Evolutionary conservation across 2,329 filamentous ascomycete species (phyloP).

Genomic region (Hypoxylon sp.): DNA sequence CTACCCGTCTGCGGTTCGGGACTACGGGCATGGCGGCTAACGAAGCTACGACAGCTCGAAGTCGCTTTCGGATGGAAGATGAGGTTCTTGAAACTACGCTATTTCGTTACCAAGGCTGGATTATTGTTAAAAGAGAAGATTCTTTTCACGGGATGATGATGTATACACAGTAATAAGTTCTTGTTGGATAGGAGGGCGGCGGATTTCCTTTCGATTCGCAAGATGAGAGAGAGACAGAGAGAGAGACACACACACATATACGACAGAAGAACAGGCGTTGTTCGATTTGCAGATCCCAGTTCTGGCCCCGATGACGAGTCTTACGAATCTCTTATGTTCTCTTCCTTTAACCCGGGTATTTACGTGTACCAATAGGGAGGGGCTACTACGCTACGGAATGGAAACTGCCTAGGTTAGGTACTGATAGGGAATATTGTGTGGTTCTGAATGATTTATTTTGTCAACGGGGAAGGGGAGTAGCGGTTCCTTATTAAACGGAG

Average conservation of each 20-base stretch:
- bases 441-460: not conserved
- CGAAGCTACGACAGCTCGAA: not conserved
- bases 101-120: not conserved
- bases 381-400: not conserved
- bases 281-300: not conserved
- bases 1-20: not conserved
- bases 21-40: not conserved
- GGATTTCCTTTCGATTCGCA: not conserved
- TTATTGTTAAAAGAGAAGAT: not conserved
- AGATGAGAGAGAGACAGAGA: not conserved
- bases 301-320: not conserved
- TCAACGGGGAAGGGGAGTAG: not conserved
- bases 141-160: not conserved
- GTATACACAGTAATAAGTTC: not conserved
- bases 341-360: not conserved
- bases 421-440: not conserved
- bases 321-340: constrained; percentile 5
- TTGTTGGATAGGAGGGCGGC: not conserved
- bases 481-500: not conserved
- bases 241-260: not conserved
- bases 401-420: not conserved
- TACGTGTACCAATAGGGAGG: constrained; percentile 8
- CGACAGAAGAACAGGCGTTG: constrained; percentile 7
- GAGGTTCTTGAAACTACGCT: not conserved
- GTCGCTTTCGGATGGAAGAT: not conserved